phyloP scores from a whole-genome alignment of 2,329 filamentous ascomycete genomes.

The Rhinocladiella similis region DNA sequence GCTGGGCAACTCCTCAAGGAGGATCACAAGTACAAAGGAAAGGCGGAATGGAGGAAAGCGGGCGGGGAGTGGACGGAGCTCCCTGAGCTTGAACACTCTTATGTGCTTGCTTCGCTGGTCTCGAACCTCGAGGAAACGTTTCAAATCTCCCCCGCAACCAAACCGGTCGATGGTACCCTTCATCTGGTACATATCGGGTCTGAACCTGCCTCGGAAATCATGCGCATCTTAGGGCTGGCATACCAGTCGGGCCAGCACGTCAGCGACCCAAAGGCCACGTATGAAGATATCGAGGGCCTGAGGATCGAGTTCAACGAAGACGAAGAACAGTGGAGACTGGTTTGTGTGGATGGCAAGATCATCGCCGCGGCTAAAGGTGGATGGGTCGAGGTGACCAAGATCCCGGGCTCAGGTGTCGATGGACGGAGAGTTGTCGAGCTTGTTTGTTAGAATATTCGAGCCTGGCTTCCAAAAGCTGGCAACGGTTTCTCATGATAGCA shows the following conservation, averaged over 20 bases:
- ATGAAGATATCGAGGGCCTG: slow-evolving; percentile 69
- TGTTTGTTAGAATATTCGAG: slow-evolving; percentile 23
- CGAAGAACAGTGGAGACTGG: slow-evolving; percentile 74
- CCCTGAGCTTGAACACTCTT: slow-evolving; percentile 60
- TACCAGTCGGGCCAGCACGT: slow-evolving; percentile 60
- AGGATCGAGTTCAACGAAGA: slow-evolving; percentile 66
- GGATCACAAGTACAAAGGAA: slow-evolving; percentile 50
- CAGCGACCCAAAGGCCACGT: slow-evolving; percentile 60
- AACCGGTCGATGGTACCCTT: slow-evolving; percentile 69
- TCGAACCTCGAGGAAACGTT: slow-evolving; percentile 81
- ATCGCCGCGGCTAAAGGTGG: slow-evolving; percentile 70
- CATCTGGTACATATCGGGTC: slow-evolving; percentile 74
- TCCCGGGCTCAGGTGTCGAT: slow-evolving; percentile 39
- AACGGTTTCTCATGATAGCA: too few relatives aligned
- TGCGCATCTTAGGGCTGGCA: slow-evolving; percentile 72
- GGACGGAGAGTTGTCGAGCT: slow-evolving; percentile 41
- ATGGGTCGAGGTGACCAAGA: slow-evolving; percentile 62
- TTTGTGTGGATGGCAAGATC: slow-evolving; percentile 92
- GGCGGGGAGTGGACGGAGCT: slow-evolving; percentile 22
- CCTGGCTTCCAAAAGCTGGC: background rate
- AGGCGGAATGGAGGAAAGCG: slow-evolving; percentile 38
- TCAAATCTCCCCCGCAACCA: slow-evolving; percentile 72
- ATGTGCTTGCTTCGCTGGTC: slow-evolving; percentile 74
- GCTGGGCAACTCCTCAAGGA: slow-evolving; percentile 62
- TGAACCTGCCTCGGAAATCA: slow-evolving; percentile 63